A percentile compares a stretch with the other conserved stretches of the same genome.
These are phyloP conservation scores for Dendrobium chrysotoxum DNA, from an alignment of 106 monocot species.

Conservation along the genomic window DNA sequence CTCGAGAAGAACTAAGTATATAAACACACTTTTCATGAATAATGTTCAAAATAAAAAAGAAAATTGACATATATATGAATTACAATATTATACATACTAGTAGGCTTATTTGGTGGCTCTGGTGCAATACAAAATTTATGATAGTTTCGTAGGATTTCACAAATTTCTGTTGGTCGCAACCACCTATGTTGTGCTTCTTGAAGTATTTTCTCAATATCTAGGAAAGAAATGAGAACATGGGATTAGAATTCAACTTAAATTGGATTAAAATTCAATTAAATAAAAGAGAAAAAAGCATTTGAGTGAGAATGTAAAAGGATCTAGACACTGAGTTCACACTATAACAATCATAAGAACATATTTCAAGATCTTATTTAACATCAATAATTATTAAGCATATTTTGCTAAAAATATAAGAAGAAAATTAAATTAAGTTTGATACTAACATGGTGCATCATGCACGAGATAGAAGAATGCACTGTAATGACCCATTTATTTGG, in stretches of 20 bases:
- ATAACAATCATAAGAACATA: not conserved
- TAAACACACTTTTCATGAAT: not conserved
- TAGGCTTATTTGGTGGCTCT: slow-evolving; percentile 82
- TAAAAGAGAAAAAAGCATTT: not conserved
- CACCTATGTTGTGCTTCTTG: slow-evolving; percentile 78
- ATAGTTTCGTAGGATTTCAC: slow-evolving; percentile 87
- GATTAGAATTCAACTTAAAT: not conserved
- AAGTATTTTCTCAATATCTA: slow-evolving; percentile 84
- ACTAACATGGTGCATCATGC: not conserved
- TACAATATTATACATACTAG: slow-evolving; percentile 35
- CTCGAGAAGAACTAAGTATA: not conserved
- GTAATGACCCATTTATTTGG: not conserved
- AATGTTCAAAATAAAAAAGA: not conserved
- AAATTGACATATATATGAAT: not conserved
- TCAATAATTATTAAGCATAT: not conserved
- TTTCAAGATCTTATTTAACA: not conserved
- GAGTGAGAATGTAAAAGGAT: not conserved
- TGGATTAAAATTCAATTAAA: not conserved
- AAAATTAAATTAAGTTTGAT: not conserved
- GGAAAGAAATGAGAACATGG: not conserved
- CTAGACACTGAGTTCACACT: not conserved
- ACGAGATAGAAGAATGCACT: not conserved
- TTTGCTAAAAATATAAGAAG: not conserved
- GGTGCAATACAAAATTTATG: slow-evolving; percentile 63
- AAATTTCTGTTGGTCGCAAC: slow-evolving; percentile 90